Evolutionary conservation across 2,329 filamentous ascomycete genomes (phyloP).

Genomic region (Monilinia fructigena): DNA sequence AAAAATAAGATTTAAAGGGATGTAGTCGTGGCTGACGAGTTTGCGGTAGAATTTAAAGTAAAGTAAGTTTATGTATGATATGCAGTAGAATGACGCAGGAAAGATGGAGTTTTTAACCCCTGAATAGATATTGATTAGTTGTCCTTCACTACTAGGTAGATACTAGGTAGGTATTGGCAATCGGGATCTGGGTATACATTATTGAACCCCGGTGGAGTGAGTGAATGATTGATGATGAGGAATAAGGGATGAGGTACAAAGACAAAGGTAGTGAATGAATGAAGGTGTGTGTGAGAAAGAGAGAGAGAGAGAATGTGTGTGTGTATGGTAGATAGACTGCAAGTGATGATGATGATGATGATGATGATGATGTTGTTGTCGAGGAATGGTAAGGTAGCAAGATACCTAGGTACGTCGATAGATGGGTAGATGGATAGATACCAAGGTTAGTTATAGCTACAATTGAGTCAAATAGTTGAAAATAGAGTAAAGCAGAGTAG

Average conservation of each 20-base stretch:
- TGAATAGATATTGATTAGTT: constrained; percentile 6
- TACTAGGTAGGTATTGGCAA: neutral
- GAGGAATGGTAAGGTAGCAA: too few species aligned
- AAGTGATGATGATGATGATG: too few species aligned
- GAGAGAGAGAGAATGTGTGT: too few species aligned
- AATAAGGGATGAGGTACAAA: too few species aligned
- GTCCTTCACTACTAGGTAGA: constrained; percentile 7
- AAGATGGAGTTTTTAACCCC: constrained; percentile 16
- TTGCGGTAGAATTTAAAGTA: constrained; percentile 19
- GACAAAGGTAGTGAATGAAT: too few species aligned
- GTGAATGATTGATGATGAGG: too few species aligned
- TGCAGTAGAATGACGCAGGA: constrained; percentile 21
- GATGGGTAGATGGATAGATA: neutral
- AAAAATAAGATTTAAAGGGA: constrained; percentile 13
- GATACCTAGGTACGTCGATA: too few species aligned
- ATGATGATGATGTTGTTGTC: too few species aligned
- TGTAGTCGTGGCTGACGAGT: constrained; percentile 20
- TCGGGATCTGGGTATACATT: neutral
- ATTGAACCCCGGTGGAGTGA: too few species aligned
- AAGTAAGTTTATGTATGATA: constrained; percentile 7
- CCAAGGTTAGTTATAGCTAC: neutral
- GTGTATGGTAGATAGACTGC: too few species aligned
- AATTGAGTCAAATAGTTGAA: too few species aligned
- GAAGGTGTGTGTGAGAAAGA: too few species aligned
- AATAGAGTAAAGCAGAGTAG: neutral